Evolutionary conservation across 345 rosid species (phyloP), one percentile per base, ranked within the genome.

Genomic region (Brassica nigra): DNA sequence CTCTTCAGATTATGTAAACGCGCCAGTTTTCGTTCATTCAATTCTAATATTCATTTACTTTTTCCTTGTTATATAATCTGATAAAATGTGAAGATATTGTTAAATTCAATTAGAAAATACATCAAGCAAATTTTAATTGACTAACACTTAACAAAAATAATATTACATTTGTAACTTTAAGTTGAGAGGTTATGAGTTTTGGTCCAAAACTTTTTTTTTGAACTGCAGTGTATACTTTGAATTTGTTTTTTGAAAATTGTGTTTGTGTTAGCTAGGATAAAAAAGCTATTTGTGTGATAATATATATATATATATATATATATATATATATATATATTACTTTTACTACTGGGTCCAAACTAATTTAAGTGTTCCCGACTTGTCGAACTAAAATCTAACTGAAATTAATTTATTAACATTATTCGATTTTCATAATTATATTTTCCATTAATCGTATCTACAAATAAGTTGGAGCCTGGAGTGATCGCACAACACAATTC

Each of bases 1-100:
- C 74, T 30, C 52, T 59, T 76, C 7, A 7, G 68, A 47, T 61
- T 76, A 61, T 18, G 68, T 68, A 68, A 20, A 66, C 61, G 34
- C 79, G 79, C 59, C 39, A 55, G 66, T 65, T 62, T 33, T 65
- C 27, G 16, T 74, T 54, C 9, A 8, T 8, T 62, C 59, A 39
- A 16, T 8, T 61, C 16, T 37, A 6, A 58, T 23, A 58, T 36
- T 12, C 12, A 18, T 18, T 47, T 44, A 1, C 11, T 37, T 44
- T 29, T 29, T 39, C 23, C 6, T 18, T 20, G 75, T 57, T 58
- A 12, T 5, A n/a, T 0, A 37, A 36, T 36, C 66, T 72, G 5
- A 28, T 28, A 42, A 58, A 37, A 20, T 11, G 2, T 16, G 33
- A 7, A 6, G 12, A 30, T 6, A 5, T 12, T 8, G 8, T 20